Percentiles rank a stretch among this genome's conserved stretches.
Conservation (phyloP, 2,329 filamentous ascomycete genomes). For the Pezizomycotina sp. region DNA sequence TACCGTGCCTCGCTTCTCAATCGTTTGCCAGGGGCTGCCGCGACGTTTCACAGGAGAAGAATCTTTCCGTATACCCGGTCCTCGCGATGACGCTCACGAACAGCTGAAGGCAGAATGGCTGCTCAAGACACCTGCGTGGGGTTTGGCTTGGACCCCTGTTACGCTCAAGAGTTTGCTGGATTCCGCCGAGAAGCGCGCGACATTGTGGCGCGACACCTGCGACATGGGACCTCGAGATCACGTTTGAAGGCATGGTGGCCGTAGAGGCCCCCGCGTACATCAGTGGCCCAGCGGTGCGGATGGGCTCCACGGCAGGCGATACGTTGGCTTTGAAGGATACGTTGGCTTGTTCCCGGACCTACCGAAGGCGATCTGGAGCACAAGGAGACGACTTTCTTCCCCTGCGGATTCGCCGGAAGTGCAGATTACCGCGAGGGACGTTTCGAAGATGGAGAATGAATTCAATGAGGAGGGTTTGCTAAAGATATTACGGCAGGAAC, state of each 20-base stretch:
- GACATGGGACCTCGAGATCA: slow-evolving; percentile 12
- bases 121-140: slow-evolving; percentile 17
- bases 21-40: slow-evolving; percentile 16
- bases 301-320: slow-evolving; percentile 12
- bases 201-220: slow-evolving; percentile 12
- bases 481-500: too few relatives aligned
- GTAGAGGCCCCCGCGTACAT: slow-evolving; percentile 15
- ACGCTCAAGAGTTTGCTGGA: slow-evolving; percentile 9
- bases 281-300: too few relatives aligned
- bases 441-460: too few relatives aligned
- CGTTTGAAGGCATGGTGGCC: slow-evolving; percentile 18
- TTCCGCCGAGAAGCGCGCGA: slow-evolving; percentile 11
- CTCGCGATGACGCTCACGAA: slow-evolving; percentile 12
- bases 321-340: slow-evolving; percentile 17
- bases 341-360: slow-evolving; percentile 17
- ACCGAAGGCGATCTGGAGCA: too few relatives aligned
- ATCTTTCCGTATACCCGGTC: slow-evolving; percentile 10
- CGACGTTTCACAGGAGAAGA: slow-evolving; percentile 13
- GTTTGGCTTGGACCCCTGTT: slow-evolving; percentile 16
- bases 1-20: slow-evolving; percentile 15
- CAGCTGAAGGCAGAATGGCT: slow-evolving; percentile 17
- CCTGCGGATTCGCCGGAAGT: too few relatives aligned
- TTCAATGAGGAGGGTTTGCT: too few relatives aligned
- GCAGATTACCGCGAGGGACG: too few relatives aligned
- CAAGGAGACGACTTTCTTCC: slow-evolving; percentile 18